Base-by-base conservation (phyloP, 352 stramenopile genomes). In the Globisporangium irregulare region DNA sequence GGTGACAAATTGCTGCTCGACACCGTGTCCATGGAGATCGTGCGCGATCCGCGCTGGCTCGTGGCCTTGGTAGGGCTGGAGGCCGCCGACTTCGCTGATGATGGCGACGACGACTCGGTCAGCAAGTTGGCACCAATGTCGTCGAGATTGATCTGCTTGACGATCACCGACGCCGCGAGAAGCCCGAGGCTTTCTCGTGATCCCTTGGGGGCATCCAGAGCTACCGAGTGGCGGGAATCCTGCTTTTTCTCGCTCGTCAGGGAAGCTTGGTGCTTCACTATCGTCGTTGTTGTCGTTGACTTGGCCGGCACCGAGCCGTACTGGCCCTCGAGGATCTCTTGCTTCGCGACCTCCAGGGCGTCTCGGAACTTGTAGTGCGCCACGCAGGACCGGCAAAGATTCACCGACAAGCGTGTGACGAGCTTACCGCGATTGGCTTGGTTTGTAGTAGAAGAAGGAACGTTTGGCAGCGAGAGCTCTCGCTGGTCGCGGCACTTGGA, bases 401-500 rank as follows among this genome's bases (percentile, higher is more conserved):
- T 48, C n/a, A 66, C 48, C 41, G 41, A 7, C 27, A 58, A 38
- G 25, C 27, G 50, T 15, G 41, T 24, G 10, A 43, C 43, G 56
- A 63, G 55, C 41, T 70, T 59, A 3, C 34, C 12, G 4, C 27
- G 20, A 32, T n/a, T n/a, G 18, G 6, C 29, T 3, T 22, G 20
- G 8, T 25, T 54, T 10, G 48, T 25, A 54, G 41, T 27, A 56
- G 24, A 22, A 29, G 29, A 58, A 46, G 38, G 4, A 46, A n/a
- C n/a, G 41, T 25, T 27, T 14, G 48, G 34, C 15, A 25, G 51
- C 41, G 57, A 1, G n/a, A 71, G 32, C 48, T 66, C 41, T 1
- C 50, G 66, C 24, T 62, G 36, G 20, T 63, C 60, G 7, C 59
- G 62, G 59, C 66, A 71, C 59, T 56, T 66, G 54, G 59, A 55